These are phyloP conservation scores for Venturia pyrina DNA, from an alignment of 2,329 filamentous ascomycete species.

Conservation along the genomic window DNA sequence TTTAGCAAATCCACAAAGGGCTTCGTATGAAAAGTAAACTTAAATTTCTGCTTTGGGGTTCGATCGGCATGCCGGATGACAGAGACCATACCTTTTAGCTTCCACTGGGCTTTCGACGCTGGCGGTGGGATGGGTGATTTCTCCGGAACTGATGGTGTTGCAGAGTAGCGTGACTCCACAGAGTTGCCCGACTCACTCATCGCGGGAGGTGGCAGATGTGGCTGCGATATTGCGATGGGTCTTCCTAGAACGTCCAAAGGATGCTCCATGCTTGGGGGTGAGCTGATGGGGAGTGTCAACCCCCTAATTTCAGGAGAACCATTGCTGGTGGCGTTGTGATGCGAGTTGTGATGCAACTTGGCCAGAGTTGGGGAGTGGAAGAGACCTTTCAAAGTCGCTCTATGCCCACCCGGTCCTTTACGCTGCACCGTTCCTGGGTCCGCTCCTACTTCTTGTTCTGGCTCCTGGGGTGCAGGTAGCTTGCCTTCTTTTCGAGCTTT, in stretches of 20 bases:
- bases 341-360: conserved; percentile 38
- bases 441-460: conserved; percentile 14
- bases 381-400: conserved; percentile 41
- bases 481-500: conserved; percentile 49
- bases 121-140: conserved; percentile 33
- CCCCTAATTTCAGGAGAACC: conserved; percentile 37
- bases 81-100: conserved; percentile 92
- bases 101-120: conserved; percentile 85
- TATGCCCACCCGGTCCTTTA: conserved; percentile 32
- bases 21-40: conserved; percentile 95
- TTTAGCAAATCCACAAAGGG: conserved; percentile 92
- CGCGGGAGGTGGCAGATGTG: conserved; percentile 17
- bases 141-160: conserved; percentile 13
- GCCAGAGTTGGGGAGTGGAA: conserved; percentile 57
- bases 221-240: conserved; percentile 20
- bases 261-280: conserved; percentile 34
- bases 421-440: conserved; percentile 18
- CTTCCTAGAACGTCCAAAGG: not conserved
- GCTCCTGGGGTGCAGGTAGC: conserved; percentile 22
- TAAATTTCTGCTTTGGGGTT: conserved; percentile 98
- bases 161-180: conserved; percentile 11
- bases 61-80: conserved; percentile 94
- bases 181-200: conserved; percentile 1
- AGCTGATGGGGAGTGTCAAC: conserved; percentile 32
- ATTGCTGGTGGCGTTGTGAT: conserved; percentile 24